Base-by-base conservation (phyloP, 1,284 basidiomycete species). In the Cutaneotrichosporon cavernicola region DNA sequence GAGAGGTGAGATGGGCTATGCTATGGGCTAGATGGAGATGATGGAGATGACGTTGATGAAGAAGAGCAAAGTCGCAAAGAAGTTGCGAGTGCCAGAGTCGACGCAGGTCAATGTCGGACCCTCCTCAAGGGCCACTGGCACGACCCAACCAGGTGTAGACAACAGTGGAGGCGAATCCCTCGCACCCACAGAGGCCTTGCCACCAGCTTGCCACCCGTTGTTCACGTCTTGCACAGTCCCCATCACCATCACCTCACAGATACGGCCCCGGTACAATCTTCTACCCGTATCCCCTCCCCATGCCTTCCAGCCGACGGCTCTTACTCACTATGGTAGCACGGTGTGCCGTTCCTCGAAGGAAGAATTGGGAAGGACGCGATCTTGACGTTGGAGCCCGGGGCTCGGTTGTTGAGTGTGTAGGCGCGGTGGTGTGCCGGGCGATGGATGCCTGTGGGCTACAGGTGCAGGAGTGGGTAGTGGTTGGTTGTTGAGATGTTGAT, bases 321-420 rank as follows among this genome's bases (percentile, higher is more conserved):
- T 5, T 21, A 59, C 58, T 59, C 49, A 59, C 58, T 59, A 59
- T 59, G 34, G 47, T 59, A 34, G 58, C 58, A 59, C 58, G 31
- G 56, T 34, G 56, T 58, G 56, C 56, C 56, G 32, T 31, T 58
- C 56, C 58, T 53, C 47, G 32, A 31, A 16, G 32, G 36, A 31
- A 40, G n/a, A 47, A 16, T 18, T 32, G 51, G 52, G 58, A 46
- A 36, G 62, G 65, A 63, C 65, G 59, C 21, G 62, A 66, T 66
- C 38, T 63, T 66, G 61, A 53, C 58, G 47, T 55, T 49, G 56
- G 65, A 63, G 62, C 62, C 62, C 55, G 62, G 59, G 53, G 65
- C 65, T 66, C 65, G 46, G 60, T 53, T 50, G 49, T 31, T 26
- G 59, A 7, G 30, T 11, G 16, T 36, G 36, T 49, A 21, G 50